phyloP scores from a whole-genome alignment of 108 stramenopile species.

The Conticribra guillardii region DNA sequence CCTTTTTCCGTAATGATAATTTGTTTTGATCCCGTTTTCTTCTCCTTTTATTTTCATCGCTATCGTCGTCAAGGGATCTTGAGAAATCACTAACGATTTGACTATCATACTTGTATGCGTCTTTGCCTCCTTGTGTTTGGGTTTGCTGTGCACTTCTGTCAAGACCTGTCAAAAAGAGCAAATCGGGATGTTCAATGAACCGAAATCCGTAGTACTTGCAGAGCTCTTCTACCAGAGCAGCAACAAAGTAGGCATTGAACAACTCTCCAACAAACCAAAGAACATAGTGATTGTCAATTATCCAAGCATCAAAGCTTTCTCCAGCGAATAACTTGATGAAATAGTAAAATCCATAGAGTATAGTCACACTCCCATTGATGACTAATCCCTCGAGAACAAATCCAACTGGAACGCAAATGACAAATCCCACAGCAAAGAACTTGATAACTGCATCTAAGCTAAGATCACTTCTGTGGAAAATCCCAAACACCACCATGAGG shows the following conservation, averaged over 20 bases:
- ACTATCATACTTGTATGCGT: slow-evolving; percentile 70
- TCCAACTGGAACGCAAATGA: slow-evolving; percentile 76
- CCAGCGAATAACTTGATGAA: slow-evolving; percentile 46
- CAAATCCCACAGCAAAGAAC: slow-evolving; percentile 86
- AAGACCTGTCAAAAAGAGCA: slow-evolving; percentile 84
- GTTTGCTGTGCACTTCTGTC: slow-evolving; percentile 65
- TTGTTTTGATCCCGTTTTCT: slow-evolving; percentile 6
- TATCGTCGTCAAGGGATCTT: slow-evolving; percentile 42
- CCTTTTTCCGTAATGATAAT: slow-evolving; percentile 3
- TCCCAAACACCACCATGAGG: slow-evolving; percentile 78
- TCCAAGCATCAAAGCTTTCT: slow-evolving; percentile 59
- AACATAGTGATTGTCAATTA: slow-evolving; percentile 54
- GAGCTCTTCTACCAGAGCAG: slow-evolving; percentile 81
- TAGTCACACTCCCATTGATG: slow-evolving; percentile 56
- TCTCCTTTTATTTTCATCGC: slow-evolving; percentile 27
- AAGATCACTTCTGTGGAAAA: slow-evolving; percentile 87
- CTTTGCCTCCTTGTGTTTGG: slow-evolving; percentile 66
- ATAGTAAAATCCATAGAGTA: slow-evolving; percentile 52
- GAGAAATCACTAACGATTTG: slow-evolving; percentile 46
- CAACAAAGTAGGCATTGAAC: slow-evolving; percentile 83
- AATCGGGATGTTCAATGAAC: slow-evolving; percentile 84
- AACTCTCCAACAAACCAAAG: slow-evolving; percentile 78
- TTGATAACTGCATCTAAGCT: slow-evolving; percentile 89
- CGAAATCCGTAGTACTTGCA: slow-evolving; percentile 92
- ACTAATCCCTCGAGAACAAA: slow-evolving; percentile 78